A percentile compares a stretch with the other conserved stretches of the same genome.
Evolutionary conservation across 257 asterid genomes (phyloP).

Genomic region (Capsicum pubescens): DNA sequence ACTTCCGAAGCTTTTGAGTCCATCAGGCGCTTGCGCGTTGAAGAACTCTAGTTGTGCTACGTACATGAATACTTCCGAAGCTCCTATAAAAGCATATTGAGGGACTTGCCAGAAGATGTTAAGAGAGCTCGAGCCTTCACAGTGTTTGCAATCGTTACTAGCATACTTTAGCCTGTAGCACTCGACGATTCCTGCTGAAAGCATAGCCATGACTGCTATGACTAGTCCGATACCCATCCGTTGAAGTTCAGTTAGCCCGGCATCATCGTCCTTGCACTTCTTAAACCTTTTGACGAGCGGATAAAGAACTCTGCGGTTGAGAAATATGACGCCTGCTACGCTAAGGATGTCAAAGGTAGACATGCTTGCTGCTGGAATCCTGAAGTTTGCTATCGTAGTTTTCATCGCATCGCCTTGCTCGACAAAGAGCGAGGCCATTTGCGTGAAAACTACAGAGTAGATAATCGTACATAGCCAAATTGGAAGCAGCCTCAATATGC

Average conservation of each 20-base stretch:
- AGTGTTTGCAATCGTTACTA: slow-evolving; percentile 58
- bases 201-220: slow-evolving; percentile 80
- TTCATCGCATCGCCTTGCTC: slow-evolving; percentile 98
- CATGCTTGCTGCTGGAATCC: slow-evolving; percentile 95
- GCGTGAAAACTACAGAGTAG: slow-evolving; percentile 95
- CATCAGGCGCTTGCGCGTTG: slow-evolving; percentile 90
- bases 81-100: slow-evolving; percentile 85
- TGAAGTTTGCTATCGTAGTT: slow-evolving; percentile 65
- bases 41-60: slow-evolving; percentile 92
- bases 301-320: slow-evolving; percentile 68
- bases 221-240: slow-evolving; percentile 94
- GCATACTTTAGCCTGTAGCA: slow-evolving; percentile 74
- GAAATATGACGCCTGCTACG: slow-evolving; percentile 84
- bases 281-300: slow-evolving; percentile 57
- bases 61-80: slow-evolving; percentile 96
- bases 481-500: slow-evolving; percentile 78
- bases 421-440: slow-evolving; percentile 96
- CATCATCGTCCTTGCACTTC: slow-evolving; percentile 32
- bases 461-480: slow-evolving; percentile 97
- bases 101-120: slow-evolving; percentile 98
- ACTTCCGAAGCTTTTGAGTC: slow-evolving; percentile 94
- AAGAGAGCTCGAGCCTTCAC: slow-evolving; percentile 83
- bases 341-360: slow-evolving; percentile 92
- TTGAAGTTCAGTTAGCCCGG: slow-evolving; percentile 72
- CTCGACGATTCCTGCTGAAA: slow-evolving; percentile 84